A percentile compares a stretch with the other conserved stretches of the same genome.
phyloP scores from a whole-genome alignment of 352 stramenopile species.

The Peronospora destructor region DNA sequence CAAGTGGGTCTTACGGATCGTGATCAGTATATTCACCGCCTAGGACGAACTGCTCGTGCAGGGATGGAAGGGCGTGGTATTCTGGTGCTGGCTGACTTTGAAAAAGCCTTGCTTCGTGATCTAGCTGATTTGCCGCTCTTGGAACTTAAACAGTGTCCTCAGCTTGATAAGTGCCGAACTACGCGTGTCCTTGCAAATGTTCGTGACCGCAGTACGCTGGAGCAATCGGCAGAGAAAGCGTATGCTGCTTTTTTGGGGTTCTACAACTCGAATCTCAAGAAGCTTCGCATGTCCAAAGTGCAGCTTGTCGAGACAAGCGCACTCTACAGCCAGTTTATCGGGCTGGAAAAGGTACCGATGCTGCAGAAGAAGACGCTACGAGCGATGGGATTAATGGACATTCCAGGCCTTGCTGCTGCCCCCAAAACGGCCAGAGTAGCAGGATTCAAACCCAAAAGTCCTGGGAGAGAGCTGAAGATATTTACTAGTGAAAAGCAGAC shows the following conservation, averaged over 20 bases:
- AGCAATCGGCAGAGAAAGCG: constrained; percentile 76
- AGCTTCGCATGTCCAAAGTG: constrained; percentile 40
- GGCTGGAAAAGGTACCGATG: constrained; percentile 56
- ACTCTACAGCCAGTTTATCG: constrained; percentile 53
- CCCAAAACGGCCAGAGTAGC: constrained; percentile 13
- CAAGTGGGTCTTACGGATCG: constrained; percentile 81
- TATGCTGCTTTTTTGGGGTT: constrained; percentile 94
- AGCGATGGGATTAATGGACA: constrained; percentile 77
- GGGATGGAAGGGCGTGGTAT: constrained; percentile 82
- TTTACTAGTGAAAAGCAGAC: constrained; percentile 11
- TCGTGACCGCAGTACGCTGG: constrained; percentile 40
- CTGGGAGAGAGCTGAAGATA: constrained; percentile 10
- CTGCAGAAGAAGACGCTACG: constrained; percentile 82
- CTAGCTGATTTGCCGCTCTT: constrained; percentile 60
- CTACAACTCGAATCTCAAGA: constrained; percentile 86
- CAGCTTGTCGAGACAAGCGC: constrained; percentile 19
- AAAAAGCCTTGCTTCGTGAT: constrained; percentile 62
- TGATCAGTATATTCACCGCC: constrained; percentile 94
- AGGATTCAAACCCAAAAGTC: constrained; percentile 8
- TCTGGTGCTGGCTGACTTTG: constrained; percentile 82
- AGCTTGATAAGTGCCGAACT: constrained; percentile 25
- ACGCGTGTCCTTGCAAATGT: constrained; percentile 27
- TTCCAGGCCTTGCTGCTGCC: constrained; percentile 43
- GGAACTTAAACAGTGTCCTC: constrained; percentile 22
- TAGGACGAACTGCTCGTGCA: constrained; percentile 89